Base-by-base conservation (phyloP, 176 grass and related monocot genomes). In the Pharus latifolius region DNA sequence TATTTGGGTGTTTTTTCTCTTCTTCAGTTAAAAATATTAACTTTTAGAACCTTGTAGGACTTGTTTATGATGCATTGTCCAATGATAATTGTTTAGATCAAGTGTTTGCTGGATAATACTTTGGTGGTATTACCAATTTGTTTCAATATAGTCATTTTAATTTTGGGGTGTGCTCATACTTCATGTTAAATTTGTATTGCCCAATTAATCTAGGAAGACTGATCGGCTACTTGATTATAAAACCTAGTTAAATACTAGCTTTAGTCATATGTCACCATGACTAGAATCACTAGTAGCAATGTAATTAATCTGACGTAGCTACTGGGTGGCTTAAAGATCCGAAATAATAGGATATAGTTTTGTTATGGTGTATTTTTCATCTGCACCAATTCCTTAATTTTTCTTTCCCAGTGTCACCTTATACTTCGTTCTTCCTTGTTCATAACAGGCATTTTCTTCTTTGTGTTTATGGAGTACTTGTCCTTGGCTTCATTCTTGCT, bases 371-470 rank as follows among this genome's bases (percentile, higher is more conserved):
- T 3, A 0, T 23, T 70, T 54, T 54, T 14, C 34, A 40, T 54
- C 38, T 49, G 12, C 9, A 59, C 46, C 11, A 1, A 14, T 28
- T 22, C 0, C 37, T 54, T 24, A 49, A 27, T 19, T 43, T 72
- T 73, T 80, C 65, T 7, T 58, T 49, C 19, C n/a, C 34, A 26
- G 9, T 56, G 25, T 69, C 23, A 16, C 6, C 51, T 72, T 51
- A 18, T 57, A 28, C 17, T 63, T 50, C 63, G 20, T 78, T 30
- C 38, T 60, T 33, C 48, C 45, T 83, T 58, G 64, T 31, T 34
- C 9, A 22, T 82, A 22, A 79, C 76, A 99, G 95, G 90, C 95
- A 99, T 78, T 88, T 99, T 50, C 69, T 99, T 81, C 6, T 99
- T 55, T 99, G 95, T 76, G 16, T 94, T 22, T 99, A 99, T 19